These are phyloP conservation scores for Chenopodium album DNA, from an alignment of 148 eudicot genomes.

Conservation along the genomic window DNA sequence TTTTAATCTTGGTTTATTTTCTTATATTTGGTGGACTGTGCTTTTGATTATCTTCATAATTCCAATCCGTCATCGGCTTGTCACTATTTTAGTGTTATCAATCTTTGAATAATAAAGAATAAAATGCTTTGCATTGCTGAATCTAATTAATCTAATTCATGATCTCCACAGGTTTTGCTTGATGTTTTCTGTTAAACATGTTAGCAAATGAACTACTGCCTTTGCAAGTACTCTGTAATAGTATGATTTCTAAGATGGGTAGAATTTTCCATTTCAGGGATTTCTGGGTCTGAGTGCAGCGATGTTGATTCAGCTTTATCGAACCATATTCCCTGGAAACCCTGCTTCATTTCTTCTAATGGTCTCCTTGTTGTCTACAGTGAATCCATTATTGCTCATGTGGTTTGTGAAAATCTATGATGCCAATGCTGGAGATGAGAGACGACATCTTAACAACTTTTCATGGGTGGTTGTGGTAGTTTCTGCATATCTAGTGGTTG, in stretches of 20 bases:
- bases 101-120: neutral
- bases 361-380: constrained; percentile 54
- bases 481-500: constrained; percentile 57
- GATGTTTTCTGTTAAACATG: neutral
- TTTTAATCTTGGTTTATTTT: neutral
- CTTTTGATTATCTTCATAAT: neutral
- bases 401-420: constrained; percentile 50
- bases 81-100: neutral
- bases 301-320: constrained; percentile 65
- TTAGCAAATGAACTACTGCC: neutral
- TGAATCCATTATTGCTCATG: constrained; percentile 57
- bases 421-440: constrained; percentile 44
- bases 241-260: neutral
- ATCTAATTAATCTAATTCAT: neutral
- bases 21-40: neutral
- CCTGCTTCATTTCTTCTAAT: constrained; percentile 56
- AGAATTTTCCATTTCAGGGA: constrained; percentile 40
- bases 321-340: constrained; percentile 47
- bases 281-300: constrained; percentile 85
- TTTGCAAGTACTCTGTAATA: neutral
- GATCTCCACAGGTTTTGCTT: neutral
- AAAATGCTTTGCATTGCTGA: neutral
- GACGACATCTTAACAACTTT: constrained; percentile 48
- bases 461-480: constrained; percentile 44
- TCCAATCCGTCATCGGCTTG: neutral